Base-by-base conservation (phyloP, 192 early-diverging fungal genomes). In the Allomyces arbusculus region DNA sequence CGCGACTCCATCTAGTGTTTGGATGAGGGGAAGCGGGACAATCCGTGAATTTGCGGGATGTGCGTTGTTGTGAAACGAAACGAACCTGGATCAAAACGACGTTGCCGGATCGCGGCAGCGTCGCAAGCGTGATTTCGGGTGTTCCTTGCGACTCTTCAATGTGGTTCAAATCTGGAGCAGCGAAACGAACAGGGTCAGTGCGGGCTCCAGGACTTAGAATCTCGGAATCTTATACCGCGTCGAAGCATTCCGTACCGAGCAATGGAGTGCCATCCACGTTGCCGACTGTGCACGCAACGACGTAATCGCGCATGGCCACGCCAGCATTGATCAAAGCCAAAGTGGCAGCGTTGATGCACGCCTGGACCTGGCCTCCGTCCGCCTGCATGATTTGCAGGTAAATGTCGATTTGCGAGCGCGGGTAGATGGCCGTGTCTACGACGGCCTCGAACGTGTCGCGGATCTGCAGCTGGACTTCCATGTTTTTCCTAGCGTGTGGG, bases 401-500 rank as follows among this genome's bases (percentile, higher is more conserved):
- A 50, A 99, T 88, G 62, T 89, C 88, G 66, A 99, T 94, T 74
- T 96, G 89, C 23, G 91, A 91, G 23, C 90, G 81, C 44, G 91
- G 85, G 67, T 85, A 95, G 26, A 87, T 75, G 44, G 73, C 75
- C 5, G 80, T 79, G 22, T 86, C 75, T 65, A 98, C 81, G 14
- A 90, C 89, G 3, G 90, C 79, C 74, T 99, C 95, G 70, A 99
- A 93, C 3, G 90, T 92, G 70, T 92, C 88, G 71, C 84, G 85
- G 61, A 96, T 87, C 61, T 7, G 0, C 14, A n/a, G 10, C 64
- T 10, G 24, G 11, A 40, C 12, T 11, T 12, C 16, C 64, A 67
- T 12, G 11, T 19, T 26, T 4, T 16, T 24, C 65, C 19, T 20
- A 0, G 16, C 20, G 16, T 6, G 16, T 11, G 25, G 19, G 45